Conservation (phyloP, 164 flowering plant genomes). For the Chimonanthus salicifolius region DNA sequence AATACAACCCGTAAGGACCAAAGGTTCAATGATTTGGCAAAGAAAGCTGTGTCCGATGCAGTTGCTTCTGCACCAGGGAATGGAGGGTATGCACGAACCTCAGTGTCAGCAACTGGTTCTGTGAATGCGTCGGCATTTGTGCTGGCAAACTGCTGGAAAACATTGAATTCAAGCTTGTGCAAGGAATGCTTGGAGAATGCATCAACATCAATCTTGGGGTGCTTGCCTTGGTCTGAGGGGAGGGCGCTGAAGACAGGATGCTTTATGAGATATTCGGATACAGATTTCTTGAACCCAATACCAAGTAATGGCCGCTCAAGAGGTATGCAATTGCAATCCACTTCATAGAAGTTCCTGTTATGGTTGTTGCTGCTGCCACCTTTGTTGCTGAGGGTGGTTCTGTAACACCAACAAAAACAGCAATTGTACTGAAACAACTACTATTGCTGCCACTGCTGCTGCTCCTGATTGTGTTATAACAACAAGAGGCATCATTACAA, state of each 20-base stretch:
- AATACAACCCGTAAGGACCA: conserved; percentile 34
- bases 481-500: too few relatives aligned
- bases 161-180: conserved; percentile 50
- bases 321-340: conserved; percentile 27
- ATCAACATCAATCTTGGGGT: conserved; percentile 39
- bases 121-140: conserved; percentile 59
- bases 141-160: conserved; percentile 77
- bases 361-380: too few relatives aligned
- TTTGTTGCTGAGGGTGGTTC: too few relatives aligned
- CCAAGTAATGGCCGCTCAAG: conserved; percentile 29
- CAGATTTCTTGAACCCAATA: conserved; percentile 56
- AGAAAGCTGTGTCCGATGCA: conserved; percentile 42
- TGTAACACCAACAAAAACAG: too few relatives aligned
- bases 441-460: too few relatives aligned
- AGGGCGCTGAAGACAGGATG: conserved; percentile 81
- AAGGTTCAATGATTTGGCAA: conserved; percentile 36
- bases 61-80: conserved; percentile 40
- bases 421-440: too few relatives aligned
- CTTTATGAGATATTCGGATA: conserved; percentile 83
- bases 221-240: conserved; percentile 86
- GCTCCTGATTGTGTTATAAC: too few relatives aligned
- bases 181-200: conserved; percentile 67
- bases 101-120: conserved; percentile 27
- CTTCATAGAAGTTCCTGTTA: too few relatives aligned
- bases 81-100: conserved; percentile 40